Evolutionary conservation across 768 basidiomycete species (phyloP).

Genomic region (Candolleomyces eurysporus): DNA sequence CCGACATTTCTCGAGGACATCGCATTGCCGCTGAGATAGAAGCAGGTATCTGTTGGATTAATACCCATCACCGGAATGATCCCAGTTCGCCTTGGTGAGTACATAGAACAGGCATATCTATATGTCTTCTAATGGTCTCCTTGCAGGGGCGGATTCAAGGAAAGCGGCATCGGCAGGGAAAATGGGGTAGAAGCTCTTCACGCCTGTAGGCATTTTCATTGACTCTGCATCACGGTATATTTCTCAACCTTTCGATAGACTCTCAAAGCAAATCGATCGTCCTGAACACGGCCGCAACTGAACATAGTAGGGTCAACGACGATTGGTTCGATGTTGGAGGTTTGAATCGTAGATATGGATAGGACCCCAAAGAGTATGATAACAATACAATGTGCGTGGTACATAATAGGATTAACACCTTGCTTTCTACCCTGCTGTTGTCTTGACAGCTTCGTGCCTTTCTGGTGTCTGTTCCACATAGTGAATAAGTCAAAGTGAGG

Average conservation of each 20-base stretch:
- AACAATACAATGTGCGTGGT: neutral
- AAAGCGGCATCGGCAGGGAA: constrained; percentile 84
- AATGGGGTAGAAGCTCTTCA: constrained; percentile 82
- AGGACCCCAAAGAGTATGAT: constrained; percentile 14
- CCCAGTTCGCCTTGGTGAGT: constrained; percentile 84
- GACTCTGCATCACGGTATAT: neutral
- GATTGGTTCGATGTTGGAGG: constrained; percentile 73
- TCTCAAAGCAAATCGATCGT: constrained; percentile 83
- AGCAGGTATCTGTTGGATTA: constrained; percentile 82
- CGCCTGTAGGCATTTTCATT: constrained; percentile 52
- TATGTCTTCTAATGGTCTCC: neutral
- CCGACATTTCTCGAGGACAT: constrained; percentile 71
- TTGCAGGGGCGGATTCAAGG: constrained; percentile 84
- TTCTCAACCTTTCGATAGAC: constrained; percentile 41
- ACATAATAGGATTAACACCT: no score
- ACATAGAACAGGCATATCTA: neutral
- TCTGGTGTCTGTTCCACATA: constrained; percentile 33
- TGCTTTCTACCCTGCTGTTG: constrained; percentile 25
- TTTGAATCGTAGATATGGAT: constrained; percentile 62
- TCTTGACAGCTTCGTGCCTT: constrained; percentile 54
- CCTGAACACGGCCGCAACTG: constrained; percentile 63
- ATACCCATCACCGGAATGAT: constrained; percentile 87
- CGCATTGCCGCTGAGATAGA: constrained; percentile 68
- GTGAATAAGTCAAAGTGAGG: neutral
- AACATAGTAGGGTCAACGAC: constrained; percentile 56